These are phyloP conservation scores for Nicotiana sylvestris DNA, from an alignment of 257 asterid species.

Conservation along the genomic window DNA sequence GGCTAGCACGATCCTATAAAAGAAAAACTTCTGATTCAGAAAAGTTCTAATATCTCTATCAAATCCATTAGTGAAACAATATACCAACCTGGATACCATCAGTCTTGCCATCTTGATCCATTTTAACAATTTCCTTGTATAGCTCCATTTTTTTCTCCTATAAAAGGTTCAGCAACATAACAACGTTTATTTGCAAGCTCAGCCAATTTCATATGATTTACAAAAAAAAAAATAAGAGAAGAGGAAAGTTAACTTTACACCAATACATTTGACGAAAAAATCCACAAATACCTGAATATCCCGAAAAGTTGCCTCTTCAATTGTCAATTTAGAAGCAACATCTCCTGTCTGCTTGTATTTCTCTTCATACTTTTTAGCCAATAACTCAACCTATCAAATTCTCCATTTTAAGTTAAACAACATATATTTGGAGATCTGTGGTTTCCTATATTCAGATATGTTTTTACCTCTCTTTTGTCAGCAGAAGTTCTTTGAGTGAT, in stretches of 20 bases:
- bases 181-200: neutral
- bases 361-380: constrained; percentile 91
- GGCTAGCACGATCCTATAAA: constrained; percentile 67
- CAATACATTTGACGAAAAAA: constrained; percentile 2
- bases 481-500: constrained; percentile 74
- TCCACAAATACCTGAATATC: constrained; percentile 77
- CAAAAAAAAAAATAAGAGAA: constrained; percentile 3
- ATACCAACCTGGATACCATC: constrained; percentile 61
- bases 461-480: constrained; percentile 79
- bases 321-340: constrained; percentile 84
- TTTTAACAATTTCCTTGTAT: constrained; percentile 68
- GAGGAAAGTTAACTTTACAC: constrained; percentile 11
- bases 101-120: constrained; percentile 67
- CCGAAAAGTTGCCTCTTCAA: constrained; percentile 94
- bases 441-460: constrained; percentile 14
- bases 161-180: constrained; percentile 14
- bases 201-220: constrained; percentile 12
- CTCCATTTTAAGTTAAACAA: constrained; percentile 20
- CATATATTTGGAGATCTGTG: neutral
- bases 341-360: constrained; percentile 89
- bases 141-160: constrained; percentile 96
- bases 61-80: constrained; percentile 14
- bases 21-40: constrained; percentile 19
- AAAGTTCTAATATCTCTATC: constrained; percentile 18
- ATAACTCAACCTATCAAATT: constrained; percentile 59